phyloP scores from a whole-genome alignment of 2,329 filamentous ascomycete genomes.

The Aschersonia sp. region DNA sequence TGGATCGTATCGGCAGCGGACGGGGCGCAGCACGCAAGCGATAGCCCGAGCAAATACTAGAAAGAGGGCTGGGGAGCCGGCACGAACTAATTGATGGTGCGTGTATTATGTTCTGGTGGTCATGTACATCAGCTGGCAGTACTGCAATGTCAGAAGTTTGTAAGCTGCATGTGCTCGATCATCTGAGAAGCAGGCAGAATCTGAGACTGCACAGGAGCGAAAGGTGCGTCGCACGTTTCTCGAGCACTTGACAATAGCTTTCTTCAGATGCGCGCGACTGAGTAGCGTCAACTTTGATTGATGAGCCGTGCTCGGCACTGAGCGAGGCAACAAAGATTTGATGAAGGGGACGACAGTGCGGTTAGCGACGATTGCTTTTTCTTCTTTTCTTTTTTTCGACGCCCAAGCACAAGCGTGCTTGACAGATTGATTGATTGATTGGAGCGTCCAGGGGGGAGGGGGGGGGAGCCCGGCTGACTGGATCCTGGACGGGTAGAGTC shows the following conservation, averaged over 20 bases:
- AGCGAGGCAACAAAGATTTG: background rate
- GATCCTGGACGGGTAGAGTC: background rate
- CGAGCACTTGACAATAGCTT: background rate
- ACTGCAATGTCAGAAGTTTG: too few species aligned
- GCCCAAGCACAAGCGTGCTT: background rate
- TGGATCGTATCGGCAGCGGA: background rate
- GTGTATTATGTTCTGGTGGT: background rate
- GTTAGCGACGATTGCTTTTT: background rate
- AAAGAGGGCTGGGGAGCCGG: background rate
- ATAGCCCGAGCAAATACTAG: background rate
- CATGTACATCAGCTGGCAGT: too few species aligned
- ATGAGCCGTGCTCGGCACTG: background rate
- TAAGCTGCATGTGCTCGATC: too few species aligned
- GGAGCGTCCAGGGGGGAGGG: background rate
- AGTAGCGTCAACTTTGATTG: too few species aligned
- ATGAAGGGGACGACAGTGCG: background rate
- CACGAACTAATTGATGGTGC: background rate
- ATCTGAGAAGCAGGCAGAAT: background rate
- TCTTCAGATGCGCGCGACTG: background rate
- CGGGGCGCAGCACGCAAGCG: background rate
- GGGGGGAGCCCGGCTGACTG: background rate
- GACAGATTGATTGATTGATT: background rate
- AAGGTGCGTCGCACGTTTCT: background rate
- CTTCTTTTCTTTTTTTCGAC: background rate
- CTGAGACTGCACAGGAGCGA: background rate